Evolutionary conservation across 2,329 filamentous ascomycete genomes (phyloP).

Genomic region (Claviceps fusiformis): DNA sequence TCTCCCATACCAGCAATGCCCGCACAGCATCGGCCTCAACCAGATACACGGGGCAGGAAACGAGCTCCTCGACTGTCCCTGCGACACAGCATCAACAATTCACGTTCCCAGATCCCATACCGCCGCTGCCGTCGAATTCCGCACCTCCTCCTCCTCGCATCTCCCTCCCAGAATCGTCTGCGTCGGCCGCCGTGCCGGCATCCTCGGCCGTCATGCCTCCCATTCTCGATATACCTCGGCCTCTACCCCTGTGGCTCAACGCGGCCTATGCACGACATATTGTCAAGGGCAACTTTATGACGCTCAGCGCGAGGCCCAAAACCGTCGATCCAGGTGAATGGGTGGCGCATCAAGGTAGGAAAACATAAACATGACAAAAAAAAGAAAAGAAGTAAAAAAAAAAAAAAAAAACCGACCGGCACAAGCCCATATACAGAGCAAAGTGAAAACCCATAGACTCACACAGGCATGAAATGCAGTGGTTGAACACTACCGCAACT

Average conservation of each 20-base stretch:
- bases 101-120: neutral
- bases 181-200: neutral
- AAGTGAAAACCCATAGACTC: neutral
- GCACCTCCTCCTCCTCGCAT: neutral
- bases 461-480: constrained; percentile 34
- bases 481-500: constrained; percentile 79
- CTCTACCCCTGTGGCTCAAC: constrained; percentile 64
- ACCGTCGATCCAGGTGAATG: constrained; percentile 91
- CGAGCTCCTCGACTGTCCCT: neutral
- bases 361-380: too few relatives aligned
- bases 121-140: neutral
- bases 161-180: neutral
- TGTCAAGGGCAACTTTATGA: constrained; percentile 96
- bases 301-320: constrained; percentile 83
- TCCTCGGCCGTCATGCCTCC: neutral
- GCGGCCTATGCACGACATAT: constrained; percentile 68
- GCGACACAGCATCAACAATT: neutral
- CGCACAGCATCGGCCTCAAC: neutral
- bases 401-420: too few relatives aligned
- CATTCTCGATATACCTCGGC: constrained; percentile 30
- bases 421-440: neutral
- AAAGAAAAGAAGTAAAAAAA: too few relatives aligned
- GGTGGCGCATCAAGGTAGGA: constrained; percentile 82
- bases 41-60: neutral
- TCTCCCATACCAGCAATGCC: neutral